Conservation (phyloP, 768 basidiomycete genomes). For the Lyophyllum semitale region DNA sequence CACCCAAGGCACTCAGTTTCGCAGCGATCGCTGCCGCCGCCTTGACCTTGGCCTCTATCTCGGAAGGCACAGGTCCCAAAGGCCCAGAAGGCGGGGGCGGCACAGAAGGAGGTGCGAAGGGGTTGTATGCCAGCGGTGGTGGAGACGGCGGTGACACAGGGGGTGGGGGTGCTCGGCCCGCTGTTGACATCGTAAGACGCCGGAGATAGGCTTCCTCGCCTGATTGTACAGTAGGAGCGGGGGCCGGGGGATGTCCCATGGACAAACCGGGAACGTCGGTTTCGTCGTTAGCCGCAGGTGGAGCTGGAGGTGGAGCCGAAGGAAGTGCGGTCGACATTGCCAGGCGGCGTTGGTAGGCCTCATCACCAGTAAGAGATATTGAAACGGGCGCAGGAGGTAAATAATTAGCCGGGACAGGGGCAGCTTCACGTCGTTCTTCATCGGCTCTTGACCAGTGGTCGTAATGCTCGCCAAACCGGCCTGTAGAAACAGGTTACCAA, state of each 20-base stretch:
- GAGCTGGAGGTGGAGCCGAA: slow-evolving; percentile 23
- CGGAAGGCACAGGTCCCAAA: slow-evolving; percentile 34
- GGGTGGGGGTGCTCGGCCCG: slow-evolving; percentile 20
- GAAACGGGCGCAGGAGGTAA: slow-evolving; percentile 42
- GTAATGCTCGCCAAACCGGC: slow-evolving; percentile 49
- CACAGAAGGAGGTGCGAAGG: slow-evolving; percentile 64
- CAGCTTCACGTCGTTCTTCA: slow-evolving; percentile 35
- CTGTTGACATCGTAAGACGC: slow-evolving; percentile 57
- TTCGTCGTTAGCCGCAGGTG: slow-evolving; percentile 19
- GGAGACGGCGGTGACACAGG: slow-evolving; percentile 43
- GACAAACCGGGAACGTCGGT: slow-evolving; percentile 24
- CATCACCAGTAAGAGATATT: slow-evolving; percentile 66
- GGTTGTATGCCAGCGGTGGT: slow-evolving; percentile 64
- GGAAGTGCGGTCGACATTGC: slow-evolving; percentile 55
- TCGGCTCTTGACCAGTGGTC: slow-evolving; percentile 61
- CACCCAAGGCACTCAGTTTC: slow-evolving; percentile 59
- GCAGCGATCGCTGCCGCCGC: slow-evolving; percentile 86
- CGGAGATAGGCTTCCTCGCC: slow-evolving; percentile 74
- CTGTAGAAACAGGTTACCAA: slow-evolving; percentile 26
- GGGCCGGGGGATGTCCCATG: slow-evolving; percentile 5
- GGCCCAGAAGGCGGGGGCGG: slow-evolving; percentile 52
- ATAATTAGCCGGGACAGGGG: slow-evolving; percentile 26
- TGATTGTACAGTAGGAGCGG: slow-evolving; percentile 38
- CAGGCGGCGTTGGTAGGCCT: slow-evolving; percentile 74
- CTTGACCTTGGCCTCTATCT: slow-evolving; percentile 69